phyloP scores from a whole-genome alignment of 108 stramenopile species.

The Seminavis robusta region DNA sequence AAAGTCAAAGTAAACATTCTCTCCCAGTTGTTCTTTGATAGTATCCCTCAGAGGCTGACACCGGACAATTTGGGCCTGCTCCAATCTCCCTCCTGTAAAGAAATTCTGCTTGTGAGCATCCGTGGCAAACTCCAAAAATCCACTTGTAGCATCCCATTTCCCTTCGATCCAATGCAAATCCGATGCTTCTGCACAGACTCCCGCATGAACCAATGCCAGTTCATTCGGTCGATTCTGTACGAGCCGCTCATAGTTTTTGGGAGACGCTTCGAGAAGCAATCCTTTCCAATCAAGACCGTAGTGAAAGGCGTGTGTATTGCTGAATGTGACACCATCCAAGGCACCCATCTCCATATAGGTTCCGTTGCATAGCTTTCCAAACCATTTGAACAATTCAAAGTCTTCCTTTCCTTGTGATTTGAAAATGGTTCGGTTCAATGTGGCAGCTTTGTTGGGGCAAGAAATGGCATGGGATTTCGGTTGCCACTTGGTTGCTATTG shows the following conservation, averaged over 20 bases:
- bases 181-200: constrained; percentile 5
- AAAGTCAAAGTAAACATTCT: constrained; percentile 8
- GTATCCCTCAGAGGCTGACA: neutral
- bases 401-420: constrained; percentile 18
- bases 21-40: neutral
- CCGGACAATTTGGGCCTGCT: neutral
- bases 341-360: constrained; percentile 42
- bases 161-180: constrained; percentile 11
- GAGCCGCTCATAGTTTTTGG: constrained; percentile 4
- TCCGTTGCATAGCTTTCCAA: constrained; percentile 21
- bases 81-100: neutral
- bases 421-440: neutral
- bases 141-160: too few relatives aligned
- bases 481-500: too few relatives aligned
- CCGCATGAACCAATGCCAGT: constrained; percentile 5
- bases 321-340: constrained; percentile 22
- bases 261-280: constrained; percentile 13
- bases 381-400: constrained; percentile 10
- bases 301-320: constrained; percentile 29
- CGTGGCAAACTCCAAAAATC: constrained; percentile 8
- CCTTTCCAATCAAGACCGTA: constrained; percentile 29
- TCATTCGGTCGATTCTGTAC: constrained; percentile 19
- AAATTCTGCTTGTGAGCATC: neutral
- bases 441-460: neutral
- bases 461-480: too few relatives aligned